Evolutionary conservation across 2,329 filamentous ascomycete genomes (phyloP), one percentile per base, ranked within the genome.

Genomic region (Colletotrichum sp.): DNA sequence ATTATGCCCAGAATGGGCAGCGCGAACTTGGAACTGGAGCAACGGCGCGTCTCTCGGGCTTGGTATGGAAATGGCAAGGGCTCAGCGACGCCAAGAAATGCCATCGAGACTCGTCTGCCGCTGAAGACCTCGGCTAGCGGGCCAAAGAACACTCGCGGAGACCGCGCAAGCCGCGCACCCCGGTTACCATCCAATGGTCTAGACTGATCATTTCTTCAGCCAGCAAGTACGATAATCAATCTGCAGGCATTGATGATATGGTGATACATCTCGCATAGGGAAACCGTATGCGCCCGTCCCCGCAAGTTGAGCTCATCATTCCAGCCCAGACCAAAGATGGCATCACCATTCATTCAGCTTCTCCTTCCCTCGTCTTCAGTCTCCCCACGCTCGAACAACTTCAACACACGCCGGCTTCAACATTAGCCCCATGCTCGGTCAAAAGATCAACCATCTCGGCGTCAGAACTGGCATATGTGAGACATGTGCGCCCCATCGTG

Each of bases 301-400:
- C 1, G 21, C 13, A 18, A 57, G 21, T 26, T 26, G 24, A 26
- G 26, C 52, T 7, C 52, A 57, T 15, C 52, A 26, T 28, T 13
- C 2, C 2, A 57, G 21, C 52, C 1, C 2, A 57, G 21, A 57
- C 2, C 52, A 3, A 57, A 57, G 13, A 26, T 57, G 21, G 7
- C 52, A 15, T 57, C 52, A n/a, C 4, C 52, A 57, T 57, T 3
- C 24, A 21, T 28, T 4, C 13, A 57, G 52, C n/a, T 15, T 28
- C 52, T 2, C 0, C 15, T 57, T 28, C 21, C 2, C 52, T 2
- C 4, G 4, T 6, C 2, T 26, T 57, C 52, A 0, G 24, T 57
- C 4, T 28, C 21, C 24, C 21, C 24, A 2, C 3, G 10, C 10
- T 80, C 78, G 78, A 85, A 85, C n/a, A 85, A 18, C 16, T 70